Evolutionary conservation across 768 basidiomycete genomes (phyloP).

Genomic region (Kwoniella dejecticola): DNA sequence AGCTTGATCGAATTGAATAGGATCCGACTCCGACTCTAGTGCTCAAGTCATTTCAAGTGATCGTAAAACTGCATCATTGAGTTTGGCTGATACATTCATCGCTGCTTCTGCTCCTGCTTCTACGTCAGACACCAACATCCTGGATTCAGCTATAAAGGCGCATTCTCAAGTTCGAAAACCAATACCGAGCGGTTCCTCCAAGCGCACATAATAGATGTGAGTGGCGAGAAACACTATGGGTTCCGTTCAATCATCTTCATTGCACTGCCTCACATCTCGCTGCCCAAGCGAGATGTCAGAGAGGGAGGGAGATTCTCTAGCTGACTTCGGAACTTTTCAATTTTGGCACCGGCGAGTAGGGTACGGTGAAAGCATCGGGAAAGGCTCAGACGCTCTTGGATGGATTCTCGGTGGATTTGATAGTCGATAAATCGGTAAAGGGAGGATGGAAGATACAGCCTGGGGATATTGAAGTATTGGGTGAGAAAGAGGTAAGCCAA

Average conservation of each 20-base stretch:
- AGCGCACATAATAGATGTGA: conserved; percentile 79
- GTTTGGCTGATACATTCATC: no score
- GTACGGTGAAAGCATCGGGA: background rate
- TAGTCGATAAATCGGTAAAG: conserved; percentile 16
- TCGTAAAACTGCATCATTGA: no score
- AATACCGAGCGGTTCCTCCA: conserved; percentile 81
- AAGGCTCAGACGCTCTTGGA: conserved; percentile 33
- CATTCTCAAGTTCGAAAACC: conserved; percentile 1
- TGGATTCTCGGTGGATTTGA: conserved; percentile 27
- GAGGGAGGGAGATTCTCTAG: background rate
- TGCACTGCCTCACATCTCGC: background rate
- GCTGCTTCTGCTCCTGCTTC: background rate
- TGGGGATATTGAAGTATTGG: conserved; percentile 45
- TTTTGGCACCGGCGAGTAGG: background rate
- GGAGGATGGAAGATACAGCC: conserved; percentile 43
- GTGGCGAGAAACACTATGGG: no score
- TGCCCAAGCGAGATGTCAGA: conserved; percentile 1
- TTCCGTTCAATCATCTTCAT: no score
- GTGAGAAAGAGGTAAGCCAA: conserved; percentile 42
- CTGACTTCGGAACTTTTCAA: no score
- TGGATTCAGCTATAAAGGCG: conserved; percentile 4
- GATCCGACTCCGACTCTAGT: no score
- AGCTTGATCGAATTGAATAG: no score
- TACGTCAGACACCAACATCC: conserved; percentile 11
- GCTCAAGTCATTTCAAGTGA: no score